Percentiles rank a stretch among this genome's conserved stretches.
Conservation (phyloP, 2,329 filamentous ascomycete genomes). For the Verticillium longisporum region DNA sequence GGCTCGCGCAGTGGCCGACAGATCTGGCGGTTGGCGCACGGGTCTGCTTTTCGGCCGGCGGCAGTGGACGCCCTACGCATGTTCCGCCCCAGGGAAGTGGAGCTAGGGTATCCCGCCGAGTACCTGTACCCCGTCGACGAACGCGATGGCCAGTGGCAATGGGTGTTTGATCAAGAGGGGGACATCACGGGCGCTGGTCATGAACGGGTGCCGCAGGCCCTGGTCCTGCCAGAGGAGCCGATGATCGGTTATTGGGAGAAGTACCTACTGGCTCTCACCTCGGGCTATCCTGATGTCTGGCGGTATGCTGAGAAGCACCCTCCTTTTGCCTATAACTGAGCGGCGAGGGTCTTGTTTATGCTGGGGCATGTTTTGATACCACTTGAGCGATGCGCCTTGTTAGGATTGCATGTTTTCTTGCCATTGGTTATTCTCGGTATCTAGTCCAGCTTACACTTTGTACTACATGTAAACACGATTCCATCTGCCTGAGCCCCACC, state of each 20-base stretch:
- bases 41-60: background rate
- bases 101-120: slow-evolving; percentile 12
- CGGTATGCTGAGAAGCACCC: slow-evolving; percentile 8
- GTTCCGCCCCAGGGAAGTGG: slow-evolving; percentile 9
- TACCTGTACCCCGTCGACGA: slow-evolving; percentile 16
- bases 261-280: slow-evolving; percentile 16
- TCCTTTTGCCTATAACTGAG: background rate
- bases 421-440: too few species aligned
- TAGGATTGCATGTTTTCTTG: too few species aligned
- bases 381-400: background rate
- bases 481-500: too few species aligned
- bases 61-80: background rate
- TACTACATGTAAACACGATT: too few species aligned
- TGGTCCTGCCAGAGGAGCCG: slow-evolving; percentile 22
- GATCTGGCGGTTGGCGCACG: slow-evolving; percentile 16
- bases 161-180: slow-evolving; percentile 16
- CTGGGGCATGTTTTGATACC: background rate
- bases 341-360: background rate
- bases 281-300: slow-evolving; percentile 20
- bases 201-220: slow-evolving; percentile 13
- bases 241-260: slow-evolving; percentile 25
- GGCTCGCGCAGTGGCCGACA: slow-evolving; percentile 3
- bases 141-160: slow-evolving; percentile 20
- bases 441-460: too few species aligned
- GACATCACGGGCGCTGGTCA: slow-evolving; percentile 7